Percentiles rank a stretch among this genome's conserved stretches.
Evolutionary conservation across 129 eudicot genomes (phyloP).

Genomic region (Dittrichia graveolens): DNA sequence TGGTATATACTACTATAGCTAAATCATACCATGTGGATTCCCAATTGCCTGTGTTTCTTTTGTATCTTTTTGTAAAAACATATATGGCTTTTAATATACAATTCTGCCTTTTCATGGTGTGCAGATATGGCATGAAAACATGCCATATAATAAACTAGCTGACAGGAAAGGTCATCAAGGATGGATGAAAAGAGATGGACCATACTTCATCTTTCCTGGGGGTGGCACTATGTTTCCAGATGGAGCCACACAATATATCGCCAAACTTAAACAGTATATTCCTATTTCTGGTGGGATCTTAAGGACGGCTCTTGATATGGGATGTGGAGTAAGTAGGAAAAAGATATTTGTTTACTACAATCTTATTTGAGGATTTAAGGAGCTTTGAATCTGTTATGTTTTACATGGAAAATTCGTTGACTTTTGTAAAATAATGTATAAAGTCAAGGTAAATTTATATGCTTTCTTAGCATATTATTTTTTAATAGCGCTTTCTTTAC

Average conservation of each 20-base stretch:
- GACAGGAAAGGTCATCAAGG: constrained; percentile 99
- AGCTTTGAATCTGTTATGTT: neutral
- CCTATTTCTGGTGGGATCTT: constrained; percentile 80
- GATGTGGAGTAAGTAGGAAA: constrained; percentile 79
- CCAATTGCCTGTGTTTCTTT: constrained; percentile 9
- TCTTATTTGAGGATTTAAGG: neutral
- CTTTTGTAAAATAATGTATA: neutral
- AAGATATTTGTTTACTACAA: neutral
- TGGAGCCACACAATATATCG: constrained; percentile 91
- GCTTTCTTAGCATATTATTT: too few relatives aligned
- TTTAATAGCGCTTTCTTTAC: neutral
- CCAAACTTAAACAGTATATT: constrained; percentile 85
- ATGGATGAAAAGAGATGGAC: constrained; percentile 98
- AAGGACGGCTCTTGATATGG: constrained; percentile 99
- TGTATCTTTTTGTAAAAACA: neutral
- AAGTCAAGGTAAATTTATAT: neutral
- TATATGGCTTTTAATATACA: neutral
- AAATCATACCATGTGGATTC: constrained; percentile 4
- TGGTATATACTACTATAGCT: neutral
- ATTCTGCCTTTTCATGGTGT: constrained; percentile 2
- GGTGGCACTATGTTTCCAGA: constrained; percentile 99
- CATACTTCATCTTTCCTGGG: constrained; percentile 93
- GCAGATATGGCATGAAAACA: constrained; percentile 97
- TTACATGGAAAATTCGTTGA: neutral
- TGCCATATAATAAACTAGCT: constrained; percentile 95